These are phyloP conservation scores for Anthoceros angustus DNA, from an alignment of 225 moss, liverwort and hornwort genomes.

Conservation along the genomic window DNA sequence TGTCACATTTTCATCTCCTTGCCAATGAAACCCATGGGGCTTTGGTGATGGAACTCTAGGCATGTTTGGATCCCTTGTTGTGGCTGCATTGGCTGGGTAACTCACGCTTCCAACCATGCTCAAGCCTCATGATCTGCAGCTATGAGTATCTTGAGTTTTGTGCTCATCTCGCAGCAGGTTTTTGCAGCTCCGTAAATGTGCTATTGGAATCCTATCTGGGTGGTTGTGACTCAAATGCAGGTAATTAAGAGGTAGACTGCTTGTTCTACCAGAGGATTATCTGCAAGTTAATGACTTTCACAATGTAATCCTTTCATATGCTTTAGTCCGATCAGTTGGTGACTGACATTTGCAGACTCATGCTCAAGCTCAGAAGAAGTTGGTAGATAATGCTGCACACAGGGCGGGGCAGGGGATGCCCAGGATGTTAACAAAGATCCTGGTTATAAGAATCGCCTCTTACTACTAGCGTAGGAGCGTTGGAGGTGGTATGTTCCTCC, in stretches of 20 bases:
- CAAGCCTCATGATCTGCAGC: neutral
- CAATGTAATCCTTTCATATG: neutral
- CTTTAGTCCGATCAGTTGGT: neutral
- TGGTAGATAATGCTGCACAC: constrained; percentile 10
- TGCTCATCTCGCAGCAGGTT: neutral
- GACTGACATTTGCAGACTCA: constrained; percentile 35
- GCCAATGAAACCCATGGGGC: too few relatives aligned
- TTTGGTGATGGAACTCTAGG: constrained; percentile 73
- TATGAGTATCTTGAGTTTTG: neutral
- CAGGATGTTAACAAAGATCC: constrained; percentile 12
- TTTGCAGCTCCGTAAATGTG: constrained; percentile 63
- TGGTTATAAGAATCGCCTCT: constrained; percentile 2
- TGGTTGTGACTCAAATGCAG: constrained; percentile 99
- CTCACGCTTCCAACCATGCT: neutral
- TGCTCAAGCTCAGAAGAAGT: constrained; percentile 29
- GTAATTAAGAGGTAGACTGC: constrained; percentile 12
- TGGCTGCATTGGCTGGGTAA: constrained; percentile 82
- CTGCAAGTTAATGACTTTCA: neutral
- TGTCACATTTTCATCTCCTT: too few relatives aligned
- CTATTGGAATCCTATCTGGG: constrained; percentile 86
- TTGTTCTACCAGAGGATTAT: neutral
- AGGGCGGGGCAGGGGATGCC: constrained; percentile 12
- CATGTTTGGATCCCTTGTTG: constrained; percentile 67
- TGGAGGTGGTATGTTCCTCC: too few relatives aligned
- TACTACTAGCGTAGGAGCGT: neutral